Evolutionary conservation across 2,329 filamentous ascomycete genomes (phyloP).

Genomic region (Arachnomyces sp.): DNA sequence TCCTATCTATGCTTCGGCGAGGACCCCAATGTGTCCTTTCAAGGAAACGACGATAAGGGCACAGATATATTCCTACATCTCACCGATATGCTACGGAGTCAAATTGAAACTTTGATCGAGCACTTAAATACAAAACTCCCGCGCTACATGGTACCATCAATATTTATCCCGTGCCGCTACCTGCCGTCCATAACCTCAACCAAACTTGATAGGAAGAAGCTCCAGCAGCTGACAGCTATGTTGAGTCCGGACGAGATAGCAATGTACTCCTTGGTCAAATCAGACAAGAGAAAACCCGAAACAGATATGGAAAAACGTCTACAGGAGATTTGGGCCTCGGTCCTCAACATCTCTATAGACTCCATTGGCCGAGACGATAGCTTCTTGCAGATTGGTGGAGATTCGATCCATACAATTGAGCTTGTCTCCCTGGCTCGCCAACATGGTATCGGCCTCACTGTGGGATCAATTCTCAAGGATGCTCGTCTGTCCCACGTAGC

Average conservation of each 20-base stretch:
- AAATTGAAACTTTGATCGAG: too few relatives aligned
- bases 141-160: conserved; percentile 11
- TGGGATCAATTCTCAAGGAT: conserved; percentile 6
- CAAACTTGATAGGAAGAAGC: conserved; percentile 7
- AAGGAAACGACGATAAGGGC: too few relatives aligned
- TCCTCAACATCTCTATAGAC: too few relatives aligned
- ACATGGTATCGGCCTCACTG: conserved; percentile 3
- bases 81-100: too few relatives aligned
- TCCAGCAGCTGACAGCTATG: conserved; percentile 6
- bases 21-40: too few relatives aligned
- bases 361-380: too few relatives aligned
- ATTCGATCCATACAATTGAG: conserved; percentile 1
- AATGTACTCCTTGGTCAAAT: not conserved
- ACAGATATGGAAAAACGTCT: not conserved
- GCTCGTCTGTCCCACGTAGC: conserved; percentile 5
- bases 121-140: conserved; percentile 3
- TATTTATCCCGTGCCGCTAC: conserved; percentile 7
- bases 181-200: conserved; percentile 7
- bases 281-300: conserved; percentile 1
- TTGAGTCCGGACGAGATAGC: conserved; percentile 4
- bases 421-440: conserved; percentile 10
- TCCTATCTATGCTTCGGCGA: too few relatives aligned
- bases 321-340: too few relatives aligned
- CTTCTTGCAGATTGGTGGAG: too few relatives aligned
- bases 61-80: too few relatives aligned